These are phyloP conservation scores for Yamadazyma songkhlaensis DNA, from an alignment of 1,139 yeast genomes.

Conservation along the genomic window DNA sequence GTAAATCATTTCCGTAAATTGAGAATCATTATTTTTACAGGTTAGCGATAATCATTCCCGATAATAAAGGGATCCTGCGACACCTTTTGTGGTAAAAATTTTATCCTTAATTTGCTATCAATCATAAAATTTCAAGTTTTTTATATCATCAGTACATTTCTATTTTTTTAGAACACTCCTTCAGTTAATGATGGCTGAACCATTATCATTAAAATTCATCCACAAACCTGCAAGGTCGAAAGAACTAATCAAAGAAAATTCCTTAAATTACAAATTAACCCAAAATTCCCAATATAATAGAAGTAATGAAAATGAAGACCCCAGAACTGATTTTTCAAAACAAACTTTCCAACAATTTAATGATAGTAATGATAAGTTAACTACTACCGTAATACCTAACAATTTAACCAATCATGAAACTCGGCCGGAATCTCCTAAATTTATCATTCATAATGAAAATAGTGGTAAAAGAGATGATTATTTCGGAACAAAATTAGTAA, in stretches of 20 bases:
- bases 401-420: too few species aligned
- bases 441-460: background rate
- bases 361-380: too few species aligned
- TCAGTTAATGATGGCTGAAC: slow-evolving; percentile 14
- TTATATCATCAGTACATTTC: background rate
- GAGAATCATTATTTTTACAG: background rate
- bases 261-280: slow-evolving; percentile 4
- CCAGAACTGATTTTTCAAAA: background rate
- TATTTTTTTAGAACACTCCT: background rate
- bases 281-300: slow-evolving; percentile 7
- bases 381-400: too few species aligned
- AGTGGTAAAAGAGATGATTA: slow-evolving; percentile 1
- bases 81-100: slow-evolving; percentile 3
- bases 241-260: slow-evolving; percentile 8
- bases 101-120: slow-evolving; percentile 4
- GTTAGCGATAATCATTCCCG: background rate
- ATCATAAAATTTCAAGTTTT: background rate
- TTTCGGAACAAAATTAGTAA: slow-evolving; percentile 34
- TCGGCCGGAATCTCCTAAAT: too few species aligned
- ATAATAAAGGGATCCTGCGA: background rate
- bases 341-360: background rate
- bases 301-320: background rate
- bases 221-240: slow-evolving; percentile 40
- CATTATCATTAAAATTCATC: slow-evolving; percentile 37
- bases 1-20: background rate